Conservation (phyloP, 495 filamentous ascomycete genomes). For the Lophium mytilinum region DNA sequence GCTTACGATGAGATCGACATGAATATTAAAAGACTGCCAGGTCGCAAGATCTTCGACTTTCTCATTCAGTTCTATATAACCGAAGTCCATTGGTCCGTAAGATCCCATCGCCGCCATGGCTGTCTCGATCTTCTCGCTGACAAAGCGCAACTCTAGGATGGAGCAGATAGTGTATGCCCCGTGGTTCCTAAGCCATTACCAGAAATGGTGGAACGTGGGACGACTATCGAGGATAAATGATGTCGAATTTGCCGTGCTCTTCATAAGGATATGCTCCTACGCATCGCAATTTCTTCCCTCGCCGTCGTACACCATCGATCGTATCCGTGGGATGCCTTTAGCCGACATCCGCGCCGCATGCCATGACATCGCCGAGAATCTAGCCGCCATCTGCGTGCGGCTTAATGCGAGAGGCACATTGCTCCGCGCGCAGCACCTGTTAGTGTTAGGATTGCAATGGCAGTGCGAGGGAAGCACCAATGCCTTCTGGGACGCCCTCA, state of each 20-base stretch:
- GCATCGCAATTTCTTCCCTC: slow-evolving; percentile 29
- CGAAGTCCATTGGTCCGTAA: slow-evolving; percentile 27
- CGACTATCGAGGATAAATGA: slow-evolving; percentile 6
- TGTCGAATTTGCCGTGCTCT: slow-evolving; percentile 27
- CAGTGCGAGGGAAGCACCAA: not conserved
- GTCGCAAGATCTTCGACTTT: slow-evolving; percentile 26
- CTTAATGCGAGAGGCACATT: not conserved
- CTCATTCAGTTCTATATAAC: slow-evolving; percentile 27
- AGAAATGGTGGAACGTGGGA: not conserved
- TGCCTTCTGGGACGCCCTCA: slow-evolving; percentile 1
- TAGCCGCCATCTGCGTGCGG: slow-evolving; percentile 2
- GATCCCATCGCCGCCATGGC: not conserved
- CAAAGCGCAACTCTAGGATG: not conserved
- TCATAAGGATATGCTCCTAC: slow-evolving; percentile 26
- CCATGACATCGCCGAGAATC: slow-evolving; percentile 15
- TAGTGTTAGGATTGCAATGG: not conserved
- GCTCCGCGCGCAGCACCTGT: not conserved
- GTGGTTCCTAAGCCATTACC: not conserved
- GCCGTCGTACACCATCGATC: slow-evolving; percentile 15
- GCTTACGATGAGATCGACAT: slow-evolving; percentile 12
- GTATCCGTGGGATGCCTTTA: slow-evolving; percentile 21
- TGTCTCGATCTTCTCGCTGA: not conserved
- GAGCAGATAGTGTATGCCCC: slow-evolving; percentile 2
- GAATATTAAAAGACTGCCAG: slow-evolving; percentile 17
- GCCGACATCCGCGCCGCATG: slow-evolving; percentile 24